Conservation (phyloP, 345 rosid species). For the Gossypium thurberi region DNA sequence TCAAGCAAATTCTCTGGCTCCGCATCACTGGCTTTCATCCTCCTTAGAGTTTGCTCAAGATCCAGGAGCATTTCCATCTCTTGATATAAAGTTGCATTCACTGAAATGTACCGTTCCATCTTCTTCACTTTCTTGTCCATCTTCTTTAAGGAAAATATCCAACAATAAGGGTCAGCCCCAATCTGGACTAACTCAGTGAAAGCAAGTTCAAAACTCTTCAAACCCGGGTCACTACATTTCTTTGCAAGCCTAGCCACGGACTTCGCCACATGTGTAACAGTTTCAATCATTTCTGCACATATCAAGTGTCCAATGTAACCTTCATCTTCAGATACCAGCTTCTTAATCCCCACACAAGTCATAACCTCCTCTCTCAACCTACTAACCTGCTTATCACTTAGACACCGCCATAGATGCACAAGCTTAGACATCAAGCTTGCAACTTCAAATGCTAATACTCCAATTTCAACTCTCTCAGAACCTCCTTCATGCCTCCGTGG, state of each 20-base stretch:
- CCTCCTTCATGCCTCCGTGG: conserved; percentile 51
- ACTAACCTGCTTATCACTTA: conserved; percentile 70
- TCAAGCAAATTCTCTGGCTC: conserved; percentile 55
- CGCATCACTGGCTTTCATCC: conserved; percentile 54
- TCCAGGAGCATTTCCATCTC: conserved; percentile 87
- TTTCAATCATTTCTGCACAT: conserved; percentile 66
- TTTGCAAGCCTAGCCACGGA: conserved; percentile 68
- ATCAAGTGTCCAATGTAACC: conserved; percentile 52
- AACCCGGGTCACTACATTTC: conserved; percentile 58
- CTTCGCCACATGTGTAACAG: conserved; percentile 47
- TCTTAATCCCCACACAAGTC: conserved; percentile 57
- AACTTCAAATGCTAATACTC: conserved; percentile 81
- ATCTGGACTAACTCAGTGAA: conserved; percentile 49
- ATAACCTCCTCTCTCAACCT: conserved; percentile 69
- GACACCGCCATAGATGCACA: conserved; percentile 83
- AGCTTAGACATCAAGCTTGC: conserved; percentile 79
- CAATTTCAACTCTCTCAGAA: conserved; percentile 51
- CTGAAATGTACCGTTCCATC: conserved; percentile 72
- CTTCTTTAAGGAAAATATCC: conserved; percentile 68
- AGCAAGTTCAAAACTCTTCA: conserved; percentile 54
- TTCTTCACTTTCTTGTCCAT: conserved; percentile 83
- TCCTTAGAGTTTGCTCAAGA: conserved; percentile 64
- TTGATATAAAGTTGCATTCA: conserved; percentile 70
- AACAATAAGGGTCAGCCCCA: conserved; percentile 59
- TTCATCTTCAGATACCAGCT: conserved; percentile 81